Base-by-base conservation (phyloP, 371 early-diverging fungal species). In the Mortierella sp. region DNA sequence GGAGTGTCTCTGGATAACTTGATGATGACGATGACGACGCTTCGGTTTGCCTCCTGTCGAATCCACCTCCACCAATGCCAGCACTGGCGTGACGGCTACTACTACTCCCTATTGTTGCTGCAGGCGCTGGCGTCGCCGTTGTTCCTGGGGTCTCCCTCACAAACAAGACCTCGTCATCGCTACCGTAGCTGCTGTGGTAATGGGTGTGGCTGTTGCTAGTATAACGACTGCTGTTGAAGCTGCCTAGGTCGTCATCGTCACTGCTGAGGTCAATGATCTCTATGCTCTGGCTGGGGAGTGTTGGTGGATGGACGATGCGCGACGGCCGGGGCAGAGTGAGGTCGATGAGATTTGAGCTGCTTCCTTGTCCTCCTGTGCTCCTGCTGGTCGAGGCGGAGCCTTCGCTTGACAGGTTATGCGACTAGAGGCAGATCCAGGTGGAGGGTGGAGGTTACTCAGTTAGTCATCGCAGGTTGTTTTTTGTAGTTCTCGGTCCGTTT, bases 111-210 rank as follows among this genome's bases (percentile, higher is more conserved):
- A 41, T 24, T 60, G 54, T 21, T 58, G 38, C 11, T 43, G 58
- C 29, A 18, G 51, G 51, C 51, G 5, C 21, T 21, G 21, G 51
- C 5, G 51, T 51, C 21, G 5, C 21, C 51, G 51, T 51, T n/a
- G 83, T 35, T 48, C 68, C 60, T n/a, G 35, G 72, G 6, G 81
- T 78, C 43, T 80, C 81, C 1, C 81, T 35, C 11, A 84, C n/a
- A 73, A 84, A 81, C 54, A 73, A 35, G 11, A 84, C 84, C 6
- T 83, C 83, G 46, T 81, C 84, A 6, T 76, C 74, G 38, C 73
- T 71, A 38, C 35, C 56, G 18, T 70, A 24, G 18, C 55, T 48
- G 24, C 68, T 32, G 60, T 32, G 2, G 60, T 24, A 11, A 48
- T 18, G 51, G 63, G 5, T 63, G 38, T 41, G 7, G 24, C 10